phyloP scores from a whole-genome alignment of 352 stramenopile genomes.

The Phytophthora cryptogea region DNA sequence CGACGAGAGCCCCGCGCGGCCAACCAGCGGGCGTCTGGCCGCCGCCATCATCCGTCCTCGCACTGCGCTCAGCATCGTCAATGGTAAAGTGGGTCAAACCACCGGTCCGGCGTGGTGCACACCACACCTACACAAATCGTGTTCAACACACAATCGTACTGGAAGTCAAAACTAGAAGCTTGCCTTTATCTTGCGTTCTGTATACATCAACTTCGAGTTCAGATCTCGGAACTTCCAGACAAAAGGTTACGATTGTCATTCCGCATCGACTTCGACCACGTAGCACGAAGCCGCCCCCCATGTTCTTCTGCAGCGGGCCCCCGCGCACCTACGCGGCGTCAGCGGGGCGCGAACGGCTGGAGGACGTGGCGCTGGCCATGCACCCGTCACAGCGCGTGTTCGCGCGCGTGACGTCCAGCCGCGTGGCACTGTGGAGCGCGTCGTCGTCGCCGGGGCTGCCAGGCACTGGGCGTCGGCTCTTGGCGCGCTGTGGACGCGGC shows the following conservation, averaged over 20 bases:
- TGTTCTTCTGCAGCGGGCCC: constrained; percentile 78
- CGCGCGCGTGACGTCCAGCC: constrained; percentile 51
- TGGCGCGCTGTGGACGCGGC: constrained; percentile 41
- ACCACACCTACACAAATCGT: too few species aligned
- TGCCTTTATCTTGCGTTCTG: too few species aligned
- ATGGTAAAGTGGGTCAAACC: neutral
- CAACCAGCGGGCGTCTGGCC: constrained; percentile 15
- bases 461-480: constrained; percentile 32
- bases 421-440: constrained; percentile 58
- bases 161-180: too few species aligned
- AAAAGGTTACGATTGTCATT: too few species aligned
- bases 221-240: too few species aligned
- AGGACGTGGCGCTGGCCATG: constrained; percentile 55
- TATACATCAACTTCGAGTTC: too few species aligned
- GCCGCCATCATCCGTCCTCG: constrained; percentile 30
- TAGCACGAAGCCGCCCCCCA: constrained; percentile 33
- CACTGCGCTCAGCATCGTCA: constrained; percentile 24
- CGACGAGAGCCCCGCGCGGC: constrained; percentile 22
- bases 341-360: constrained; percentile 32
- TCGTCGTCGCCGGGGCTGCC: constrained; percentile 35
- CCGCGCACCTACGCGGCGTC: constrained; percentile 59
- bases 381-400: constrained; percentile 58
- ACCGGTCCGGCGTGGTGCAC: neutral
- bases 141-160: too few species aligned
- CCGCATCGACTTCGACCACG: constrained; percentile 8